Base-by-base conservation (phyloP, 1,139 yeast genomes). In the Saccharomyces hybrid region DNA sequence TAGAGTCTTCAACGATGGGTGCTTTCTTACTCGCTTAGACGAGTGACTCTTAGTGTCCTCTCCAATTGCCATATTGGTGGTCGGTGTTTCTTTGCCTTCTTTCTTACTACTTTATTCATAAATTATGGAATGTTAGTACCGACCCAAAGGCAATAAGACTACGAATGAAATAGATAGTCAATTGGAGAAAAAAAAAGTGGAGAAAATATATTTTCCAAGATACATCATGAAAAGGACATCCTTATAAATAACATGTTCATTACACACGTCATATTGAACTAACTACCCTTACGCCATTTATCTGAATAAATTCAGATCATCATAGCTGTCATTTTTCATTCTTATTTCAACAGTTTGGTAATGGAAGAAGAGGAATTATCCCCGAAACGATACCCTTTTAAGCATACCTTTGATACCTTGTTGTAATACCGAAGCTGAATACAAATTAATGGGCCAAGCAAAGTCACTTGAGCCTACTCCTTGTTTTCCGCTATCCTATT, bases 1-100 rank as follows among this genome's bases (percentile, higher is more conserved):
- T 16, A 62, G 52, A 9, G 58, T 53, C 56, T 69, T 69, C 5
- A 66, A 54, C 3, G 70, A 60, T 2, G 72, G 68, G 34, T 57
- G 65, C 49, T 62, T 64, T 42, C 56, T 59, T 2, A 66, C 50
- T 14, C 65, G 47, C 49, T 58, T 61, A 11, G 32, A 7, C n/a
- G 31, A 3, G 2, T 13, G 14, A 8, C 5, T 13, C 2, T 27
- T 14, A 1, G 31, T n/a, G 13, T 13, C 9, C n/a, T 23, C 13
- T 11, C n/a, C n/a, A 2, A 5, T 7, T 23, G 31, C 48, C 48
- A 46, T 46, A 6, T n/a, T 46, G 31, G 13, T 5, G 11, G 44
- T 11, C 2, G 13, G 3, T 8, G 11, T 38, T 11, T 48, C 46
- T 34, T 50, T 28, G 46, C 25, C 41, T 23, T n/a, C 32, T 11